Evolutionary conservation across 2,329 filamentous ascomycete species (phyloP).

Genomic region (Blastomyces gilchristii): DNA sequence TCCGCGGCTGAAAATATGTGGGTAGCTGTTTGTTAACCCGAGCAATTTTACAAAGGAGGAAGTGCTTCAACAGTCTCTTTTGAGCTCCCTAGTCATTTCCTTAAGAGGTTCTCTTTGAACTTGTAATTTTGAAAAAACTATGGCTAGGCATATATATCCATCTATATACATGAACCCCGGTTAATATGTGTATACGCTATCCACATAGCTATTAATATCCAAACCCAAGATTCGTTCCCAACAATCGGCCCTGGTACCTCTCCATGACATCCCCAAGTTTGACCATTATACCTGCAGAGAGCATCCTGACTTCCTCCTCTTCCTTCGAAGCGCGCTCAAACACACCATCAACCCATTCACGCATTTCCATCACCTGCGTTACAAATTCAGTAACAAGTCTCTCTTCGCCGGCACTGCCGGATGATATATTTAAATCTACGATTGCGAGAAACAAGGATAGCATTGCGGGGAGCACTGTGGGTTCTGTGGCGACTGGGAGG

Average conservation of each 20-base stretch:
- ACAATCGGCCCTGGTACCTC: constrained; percentile 63
- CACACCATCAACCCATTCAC: constrained; percentile 71
- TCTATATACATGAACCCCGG: not conserved
- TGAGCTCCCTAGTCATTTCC: not conserved
- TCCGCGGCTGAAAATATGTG: not conserved
- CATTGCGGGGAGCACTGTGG: constrained; percentile 60
- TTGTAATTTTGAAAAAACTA: not conserved
- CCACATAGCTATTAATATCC: constrained; percentile 23
- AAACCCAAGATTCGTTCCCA: constrained; percentile 55
- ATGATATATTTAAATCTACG: constrained; percentile 61
- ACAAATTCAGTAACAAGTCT: constrained; percentile 64
- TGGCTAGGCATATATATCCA: not conserved
- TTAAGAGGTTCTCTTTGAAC: not conserved
- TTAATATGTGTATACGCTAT: too few species aligned
- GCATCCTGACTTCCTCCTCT: constrained; percentile 35
- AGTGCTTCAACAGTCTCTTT: too few species aligned
- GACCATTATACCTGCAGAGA: constrained; percentile 75
- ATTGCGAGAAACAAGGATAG: constrained; percentile 70
- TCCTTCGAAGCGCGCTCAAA: constrained; percentile 49
- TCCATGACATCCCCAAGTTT: constrained; percentile 72
- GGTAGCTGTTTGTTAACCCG: not conserved
- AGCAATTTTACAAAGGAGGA: too few species aligned
- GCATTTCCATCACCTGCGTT: constrained; percentile 69
- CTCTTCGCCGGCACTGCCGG: constrained; percentile 46
- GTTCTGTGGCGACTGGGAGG: constrained; percentile 46